Evolutionary conservation across 2,329 filamentous ascomycete species (phyloP).

Genomic region (Aspergillus novoparasiticus): DNA sequence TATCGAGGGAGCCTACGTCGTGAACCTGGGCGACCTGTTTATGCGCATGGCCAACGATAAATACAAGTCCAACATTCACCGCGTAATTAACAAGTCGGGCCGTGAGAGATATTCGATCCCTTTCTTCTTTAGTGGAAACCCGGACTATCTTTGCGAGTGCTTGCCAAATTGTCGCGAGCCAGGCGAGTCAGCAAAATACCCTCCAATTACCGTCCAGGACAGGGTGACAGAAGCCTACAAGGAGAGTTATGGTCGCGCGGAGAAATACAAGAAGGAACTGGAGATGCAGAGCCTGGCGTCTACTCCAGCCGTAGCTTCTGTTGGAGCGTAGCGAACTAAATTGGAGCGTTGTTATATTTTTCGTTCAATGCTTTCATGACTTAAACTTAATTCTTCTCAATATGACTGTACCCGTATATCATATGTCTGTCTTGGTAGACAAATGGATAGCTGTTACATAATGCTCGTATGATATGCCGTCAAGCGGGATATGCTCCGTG

Average conservation of each 20-base stretch:
- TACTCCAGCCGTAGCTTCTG: neutral
- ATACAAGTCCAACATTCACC: conserved; percentile 46
- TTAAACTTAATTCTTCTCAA: neutral
- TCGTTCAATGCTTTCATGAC: neutral
- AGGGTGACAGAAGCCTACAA: neutral
- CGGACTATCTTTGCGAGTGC: conserved; percentile 47
- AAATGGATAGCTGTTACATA: neutral
- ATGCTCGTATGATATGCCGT: neutral
- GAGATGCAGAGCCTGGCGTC: neutral
- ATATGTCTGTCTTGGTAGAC: neutral
- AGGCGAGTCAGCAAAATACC: neutral
- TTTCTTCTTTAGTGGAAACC: conserved; percentile 49
- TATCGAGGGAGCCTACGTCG: conserved; percentile 31
- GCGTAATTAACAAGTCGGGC: conserved; percentile 46
- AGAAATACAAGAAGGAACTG: neutral
- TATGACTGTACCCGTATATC: neutral
- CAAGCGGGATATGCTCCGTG: neutral
- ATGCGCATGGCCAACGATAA: conserved; percentile 47
- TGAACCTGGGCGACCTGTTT: conserved; percentile 43
- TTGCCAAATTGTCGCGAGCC: conserved; percentile 42
- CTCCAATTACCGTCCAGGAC: neutral
- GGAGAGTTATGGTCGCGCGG: neutral
- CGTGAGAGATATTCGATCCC: conserved; percentile 45
- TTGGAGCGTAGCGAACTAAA: neutral
- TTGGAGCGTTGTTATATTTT: neutral